Percentiles rank a stretch among this genome's conserved stretches.
These are phyloP conservation scores for Dendrobium nobile DNA, from an alignment of 106 monocot genomes.

Conservation along the genomic window DNA sequence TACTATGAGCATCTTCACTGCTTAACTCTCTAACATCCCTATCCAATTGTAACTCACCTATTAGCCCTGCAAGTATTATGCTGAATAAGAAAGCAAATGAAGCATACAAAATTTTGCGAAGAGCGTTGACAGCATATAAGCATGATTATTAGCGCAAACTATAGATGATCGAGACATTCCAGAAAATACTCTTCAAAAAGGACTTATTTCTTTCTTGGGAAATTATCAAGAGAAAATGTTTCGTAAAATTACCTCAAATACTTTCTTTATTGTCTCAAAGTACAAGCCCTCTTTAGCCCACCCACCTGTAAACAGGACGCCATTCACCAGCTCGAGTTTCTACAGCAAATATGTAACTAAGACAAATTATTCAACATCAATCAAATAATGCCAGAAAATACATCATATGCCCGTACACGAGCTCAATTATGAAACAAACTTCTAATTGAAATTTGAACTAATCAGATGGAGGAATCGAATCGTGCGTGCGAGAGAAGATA, in stretches of 20 bases:
- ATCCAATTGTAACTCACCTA: too few relatives aligned
- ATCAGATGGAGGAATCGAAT: neutral
- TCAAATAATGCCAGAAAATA: neutral
- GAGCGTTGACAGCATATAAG: neutral
- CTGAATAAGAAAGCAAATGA: too few relatives aligned
- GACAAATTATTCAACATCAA: neutral
- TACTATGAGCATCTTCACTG: neutral
- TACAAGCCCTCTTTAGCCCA: constrained; percentile 65
- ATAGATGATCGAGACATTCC: neutral
- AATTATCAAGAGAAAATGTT: neutral
- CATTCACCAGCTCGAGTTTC: constrained; percentile 79
- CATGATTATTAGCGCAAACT: neutral
- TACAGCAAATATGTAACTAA: constrained; percentile 17
- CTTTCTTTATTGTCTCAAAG: constrained; percentile 45
- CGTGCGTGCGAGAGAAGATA: too few relatives aligned
- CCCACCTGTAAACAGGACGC: constrained; percentile 76
- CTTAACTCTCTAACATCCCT: neutral
- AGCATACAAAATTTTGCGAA: neutral
- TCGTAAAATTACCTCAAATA: constrained; percentile 45
- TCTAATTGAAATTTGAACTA: neutral
- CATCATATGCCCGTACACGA: neutral
- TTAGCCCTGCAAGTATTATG: too few relatives aligned
- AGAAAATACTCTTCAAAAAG: neutral
- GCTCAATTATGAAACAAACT: neutral
- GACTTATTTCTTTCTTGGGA: neutral